Evolutionary conservation across 2,329 filamentous ascomycete species (phyloP), one percentile per base, ranked within the genome.

Genomic region (Byssothecium circinans): DNA sequence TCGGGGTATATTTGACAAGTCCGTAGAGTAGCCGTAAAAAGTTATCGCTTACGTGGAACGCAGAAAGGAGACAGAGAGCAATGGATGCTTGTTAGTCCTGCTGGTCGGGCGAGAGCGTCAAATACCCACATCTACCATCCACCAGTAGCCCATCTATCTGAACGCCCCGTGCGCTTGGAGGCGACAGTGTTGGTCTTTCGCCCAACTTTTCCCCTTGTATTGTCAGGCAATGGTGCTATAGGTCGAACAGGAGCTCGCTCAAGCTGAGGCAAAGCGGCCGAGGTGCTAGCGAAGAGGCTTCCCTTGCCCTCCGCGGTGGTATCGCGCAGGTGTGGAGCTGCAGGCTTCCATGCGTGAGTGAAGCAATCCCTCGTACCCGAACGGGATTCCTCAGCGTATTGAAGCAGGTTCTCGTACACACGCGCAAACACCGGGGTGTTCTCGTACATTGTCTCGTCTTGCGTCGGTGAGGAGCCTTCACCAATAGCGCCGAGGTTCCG

Each of bases 391-490:
- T 66, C 74, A 29, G 69, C 57, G 49, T 78, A 78, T 22, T 68
- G 65, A 7, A 64, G 62, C 1, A 78, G 62, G 25, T 68, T 75
- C 52, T 77, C 74, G 41, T 72, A 69, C 10, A 76, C 52, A 2
- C 72, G 68, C 6, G 76, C 65, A 43, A 76, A 69, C 3, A 72
- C 47, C 29, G 64, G 67, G 15, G 68, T 73, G 17, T 67, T 67
- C 12, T 55, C 54, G 33, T 54, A 56, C 25, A 40, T 47, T 8
- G 45, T 18, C 8, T 19, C 20, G n/a, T 49, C 27, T 6, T 43
- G 34, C 8, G 33, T 38, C 12, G 29, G 37, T 18, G 20, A 14
- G 10, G 42, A 45, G 5, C 22, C 19, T 11, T 57, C 45, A 11
- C 55, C 56, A n/a, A 61, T 57, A 2, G 40, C 47, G 14, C 56